Evolutionary conservation across 495 filamentous ascomycete species (phyloP).

Genomic region (Patellaria atrata): DNA sequence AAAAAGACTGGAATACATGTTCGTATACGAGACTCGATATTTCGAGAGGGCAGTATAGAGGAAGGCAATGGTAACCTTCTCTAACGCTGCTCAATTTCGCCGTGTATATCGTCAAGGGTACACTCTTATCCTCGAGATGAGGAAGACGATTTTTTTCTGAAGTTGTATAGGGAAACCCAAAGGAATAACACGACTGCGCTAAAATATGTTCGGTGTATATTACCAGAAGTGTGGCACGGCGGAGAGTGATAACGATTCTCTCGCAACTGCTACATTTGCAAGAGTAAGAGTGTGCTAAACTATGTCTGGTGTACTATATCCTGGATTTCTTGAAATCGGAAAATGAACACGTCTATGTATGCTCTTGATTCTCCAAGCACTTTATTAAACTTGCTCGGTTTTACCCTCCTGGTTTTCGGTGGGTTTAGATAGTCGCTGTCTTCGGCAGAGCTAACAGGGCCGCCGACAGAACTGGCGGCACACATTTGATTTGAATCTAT

Average conservation of each 20-base stretch:
- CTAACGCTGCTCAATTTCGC: slow-evolving; percentile 81
- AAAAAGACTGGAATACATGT: slow-evolving; percentile 87
- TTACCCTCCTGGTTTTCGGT: slow-evolving; percentile 39
- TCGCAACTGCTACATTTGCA: slow-evolving; percentile 69
- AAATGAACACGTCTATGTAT: slow-evolving; percentile 79
- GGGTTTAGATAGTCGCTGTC: slow-evolving; percentile 41
- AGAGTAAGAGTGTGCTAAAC: slow-evolving; percentile 88
- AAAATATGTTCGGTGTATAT: slow-evolving; percentile 82
- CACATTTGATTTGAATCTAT: too few species aligned
- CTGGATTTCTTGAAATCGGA: slow-evolving; percentile 57
- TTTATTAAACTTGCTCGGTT: slow-evolving; percentile 73
- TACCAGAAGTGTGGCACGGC: slow-evolving; percentile 55
- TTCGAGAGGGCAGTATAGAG: slow-evolving; percentile 72
- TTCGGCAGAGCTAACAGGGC: slow-evolving; percentile 45
- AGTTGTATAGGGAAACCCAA: slow-evolving; percentile 72
- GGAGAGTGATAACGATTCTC: slow-evolving; percentile 47
- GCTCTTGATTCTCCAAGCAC: slow-evolving; percentile 74
- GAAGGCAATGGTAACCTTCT: slow-evolving; percentile 90
- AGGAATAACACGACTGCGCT: slow-evolving; percentile 84
- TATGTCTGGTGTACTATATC: slow-evolving; percentile 74
- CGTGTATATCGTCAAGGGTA: slow-evolving; percentile 70
- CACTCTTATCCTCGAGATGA: slow-evolving; percentile 37
- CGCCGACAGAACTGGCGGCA: slow-evolving; percentile 36
- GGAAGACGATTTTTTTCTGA: slow-evolving; percentile 48
- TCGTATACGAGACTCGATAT: too few species aligned